These are phyloP conservation scores for Rhynchosporium graminicola DNA, from an alignment of 2,329 filamentous ascomycete genomes.

Conservation along the genomic window DNA sequence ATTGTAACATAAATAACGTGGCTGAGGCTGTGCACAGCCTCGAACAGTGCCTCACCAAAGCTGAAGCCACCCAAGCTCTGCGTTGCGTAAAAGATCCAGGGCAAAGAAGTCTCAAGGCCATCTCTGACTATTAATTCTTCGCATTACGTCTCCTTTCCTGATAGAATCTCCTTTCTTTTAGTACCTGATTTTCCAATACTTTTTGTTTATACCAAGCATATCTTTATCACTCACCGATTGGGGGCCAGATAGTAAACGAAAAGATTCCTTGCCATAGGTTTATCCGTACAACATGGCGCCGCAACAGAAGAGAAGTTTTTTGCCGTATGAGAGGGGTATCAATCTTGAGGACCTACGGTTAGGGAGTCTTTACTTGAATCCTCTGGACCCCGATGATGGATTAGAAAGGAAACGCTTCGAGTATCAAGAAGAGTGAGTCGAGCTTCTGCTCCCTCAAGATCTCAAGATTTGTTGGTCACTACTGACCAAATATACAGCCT, in stretches of 20 bases:
- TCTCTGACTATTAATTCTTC: conserved; percentile 13
- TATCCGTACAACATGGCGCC: conserved; percentile 9
- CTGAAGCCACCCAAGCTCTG: not conserved
- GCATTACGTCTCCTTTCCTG: conserved; percentile 1
- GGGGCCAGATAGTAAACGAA: conserved; percentile 10
- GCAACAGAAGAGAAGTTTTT: conserved; percentile 17
- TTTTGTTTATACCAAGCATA: not conserved
- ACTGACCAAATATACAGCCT: not conserved
- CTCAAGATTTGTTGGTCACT: not conserved
- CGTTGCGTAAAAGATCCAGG: conserved; percentile 1
- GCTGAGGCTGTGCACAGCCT: conserved; percentile 7
- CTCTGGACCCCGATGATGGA: conserved; percentile 13
- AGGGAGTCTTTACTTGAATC: conserved; percentile 15
- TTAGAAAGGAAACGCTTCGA: conserved; percentile 15
- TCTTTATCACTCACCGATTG: not conserved
- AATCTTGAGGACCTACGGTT: conserved; percentile 13
- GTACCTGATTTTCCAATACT: too few relatives aligned
- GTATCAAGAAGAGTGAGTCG: conserved; percentile 13
- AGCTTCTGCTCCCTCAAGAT: not conserved
- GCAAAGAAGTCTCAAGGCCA: not conserved
- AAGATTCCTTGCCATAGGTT: not conserved
- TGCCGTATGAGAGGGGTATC: conserved; percentile 11
- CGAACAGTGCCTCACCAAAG: conserved; percentile 10
- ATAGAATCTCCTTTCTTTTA: not conserved
- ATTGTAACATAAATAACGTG: not conserved